Conservation (phyloP, 108 stramenopile genomes). For the Cyclostephanos invisitatus region DNA sequence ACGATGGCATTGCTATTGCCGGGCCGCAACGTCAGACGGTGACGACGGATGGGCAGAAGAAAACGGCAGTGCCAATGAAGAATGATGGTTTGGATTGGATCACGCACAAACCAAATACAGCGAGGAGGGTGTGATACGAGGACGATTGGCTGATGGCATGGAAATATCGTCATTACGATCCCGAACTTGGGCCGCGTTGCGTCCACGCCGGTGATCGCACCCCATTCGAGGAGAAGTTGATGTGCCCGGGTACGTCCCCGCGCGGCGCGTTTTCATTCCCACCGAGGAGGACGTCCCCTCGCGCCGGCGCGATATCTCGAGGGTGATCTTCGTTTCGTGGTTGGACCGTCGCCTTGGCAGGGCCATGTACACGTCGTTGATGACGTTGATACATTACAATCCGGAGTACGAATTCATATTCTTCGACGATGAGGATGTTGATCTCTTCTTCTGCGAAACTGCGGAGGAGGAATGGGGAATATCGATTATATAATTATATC, state of each 20-base stretch:
- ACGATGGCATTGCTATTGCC: background rate
- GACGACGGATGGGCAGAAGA: background rate
- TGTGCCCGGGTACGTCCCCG: conserved; percentile 21
- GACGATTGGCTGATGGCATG: conserved; percentile 18
- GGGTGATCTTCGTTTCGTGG: conserved; percentile 18
- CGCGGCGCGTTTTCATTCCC: too few species aligned
- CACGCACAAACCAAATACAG: conserved; percentile 9
- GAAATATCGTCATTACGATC: conserved; percentile 7
- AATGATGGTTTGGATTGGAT: conserved; percentile 15
- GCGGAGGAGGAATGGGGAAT: conserved; percentile 14
- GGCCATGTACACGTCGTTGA: conserved; percentile 13
- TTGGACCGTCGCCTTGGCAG: conserved; percentile 15
- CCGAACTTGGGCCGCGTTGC: background rate
- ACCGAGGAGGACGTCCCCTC: too few species aligned
- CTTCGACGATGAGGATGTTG: conserved; percentile 15
- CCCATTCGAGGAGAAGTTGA: conserved; percentile 2
- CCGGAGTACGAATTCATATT: conserved; percentile 18
- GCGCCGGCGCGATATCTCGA: background rate
- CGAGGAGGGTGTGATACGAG: conserved; percentile 8
- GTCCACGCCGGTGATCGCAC: background rate
- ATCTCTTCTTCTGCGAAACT: conserved; percentile 18
- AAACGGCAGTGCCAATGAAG: background rate
- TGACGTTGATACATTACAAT: conserved; percentile 17
- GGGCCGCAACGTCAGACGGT: background rate
- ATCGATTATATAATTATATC: too few species aligned